A percentile compares a stretch with the other conserved stretches of the same genome.
Evolutionary conservation across 768 basidiomycete species (phyloP).

Genomic region (Russula olivacea): DNA sequence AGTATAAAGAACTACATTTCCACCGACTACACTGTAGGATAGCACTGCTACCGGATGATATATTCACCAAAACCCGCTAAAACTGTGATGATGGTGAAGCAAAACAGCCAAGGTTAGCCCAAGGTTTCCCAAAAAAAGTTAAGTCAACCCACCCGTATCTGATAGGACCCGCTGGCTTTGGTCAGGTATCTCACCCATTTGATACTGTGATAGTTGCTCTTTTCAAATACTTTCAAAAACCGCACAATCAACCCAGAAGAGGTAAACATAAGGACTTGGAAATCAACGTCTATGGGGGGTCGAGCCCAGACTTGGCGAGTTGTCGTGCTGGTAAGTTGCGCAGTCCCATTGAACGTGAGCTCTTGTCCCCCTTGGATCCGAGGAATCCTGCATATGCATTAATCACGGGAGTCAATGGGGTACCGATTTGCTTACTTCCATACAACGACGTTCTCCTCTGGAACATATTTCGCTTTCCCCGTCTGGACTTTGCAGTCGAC

Average conservation of each 20-base stretch:
- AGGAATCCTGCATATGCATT: conserved; percentile 59
- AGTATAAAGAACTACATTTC: neutral
- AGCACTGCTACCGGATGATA: neutral
- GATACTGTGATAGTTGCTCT: conserved; percentile 86
- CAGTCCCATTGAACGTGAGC: conserved; percentile 75
- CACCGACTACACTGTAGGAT: neutral
- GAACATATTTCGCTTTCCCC: conserved; percentile 97
- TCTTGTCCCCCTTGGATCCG: conserved; percentile 92
- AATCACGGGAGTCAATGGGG: neutral
- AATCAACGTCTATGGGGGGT: conserved; percentile 97
- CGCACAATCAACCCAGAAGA: conserved; percentile 92
- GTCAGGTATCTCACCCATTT: conserved; percentile 96
- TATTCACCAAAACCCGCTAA: conserved; percentile 4
- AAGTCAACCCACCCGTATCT: conserved; percentile 70
- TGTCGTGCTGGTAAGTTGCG: conserved; percentile 81
- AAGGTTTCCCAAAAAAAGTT: neutral
- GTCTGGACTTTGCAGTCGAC: conserved; percentile 87
- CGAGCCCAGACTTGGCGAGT: conserved; percentile 94
- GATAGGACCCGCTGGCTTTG: conserved; percentile 89
- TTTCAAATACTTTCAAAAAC: conserved; percentile 98
- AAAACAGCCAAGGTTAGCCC: neutral
- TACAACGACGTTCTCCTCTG: conserved; percentile 90
- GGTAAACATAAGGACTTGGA: conserved; percentile 99
- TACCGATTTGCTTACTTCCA: conserved; percentile 77
- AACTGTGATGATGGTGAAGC: conserved; percentile 10